Evolutionary conservation across 768 basidiomycete genomes (phyloP), one percentile per base, ranked within the genome.

Genomic region (Suillus clintonianus): DNA sequence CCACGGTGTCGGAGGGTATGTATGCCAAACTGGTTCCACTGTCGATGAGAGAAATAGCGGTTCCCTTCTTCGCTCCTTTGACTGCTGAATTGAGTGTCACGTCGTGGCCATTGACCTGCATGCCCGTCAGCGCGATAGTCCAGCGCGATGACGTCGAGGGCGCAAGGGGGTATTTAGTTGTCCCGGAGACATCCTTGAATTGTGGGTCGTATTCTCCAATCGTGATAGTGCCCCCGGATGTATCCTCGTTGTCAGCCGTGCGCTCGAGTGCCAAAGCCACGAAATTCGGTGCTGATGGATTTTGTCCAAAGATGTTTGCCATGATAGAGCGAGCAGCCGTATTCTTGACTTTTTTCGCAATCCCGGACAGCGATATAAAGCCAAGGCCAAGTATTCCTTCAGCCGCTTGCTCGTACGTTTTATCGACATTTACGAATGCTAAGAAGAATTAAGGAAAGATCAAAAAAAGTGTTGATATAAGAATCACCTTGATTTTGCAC

Each of bases 201-300:
- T 69, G 68, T 0, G 76, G 68, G 11, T 78, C 78, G 69, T 80
- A 81, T 62, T 79, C 81, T 50, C 82, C 79, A 48, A 84, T 79
- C 2, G 75, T 69, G 67, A 84, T 74, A 2, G 75, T 74, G 0
- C 82, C 82, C 48, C 79, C 81, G 11, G 73, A 71, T 1, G 76
- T 80, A n/a, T 77, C 68, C 39, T 80, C 78, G 17, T 79, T 68
- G 55, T 82, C 77, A 1, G 74, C 71, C 2, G 82, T 74, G 5
- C 82, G 78, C 7, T 80, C 73, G 17, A 84, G 75, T 17, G 81
- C 76, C 36, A 84, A 65, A 6, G 78, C 78, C 64, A 84, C 70
- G n/a, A 82, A 76, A 36, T 77, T 79, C 5, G 81, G 77, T 0
- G 71, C 64, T 11, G 66, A 60, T 0, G 78, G 69, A 58, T 78